A percentile compares a stretch with the other conserved stretches of the same genome.
Evolutionary conservation across 208 protist species (phyloP).

Genomic region (Leishmania tarentolae): DNA sequence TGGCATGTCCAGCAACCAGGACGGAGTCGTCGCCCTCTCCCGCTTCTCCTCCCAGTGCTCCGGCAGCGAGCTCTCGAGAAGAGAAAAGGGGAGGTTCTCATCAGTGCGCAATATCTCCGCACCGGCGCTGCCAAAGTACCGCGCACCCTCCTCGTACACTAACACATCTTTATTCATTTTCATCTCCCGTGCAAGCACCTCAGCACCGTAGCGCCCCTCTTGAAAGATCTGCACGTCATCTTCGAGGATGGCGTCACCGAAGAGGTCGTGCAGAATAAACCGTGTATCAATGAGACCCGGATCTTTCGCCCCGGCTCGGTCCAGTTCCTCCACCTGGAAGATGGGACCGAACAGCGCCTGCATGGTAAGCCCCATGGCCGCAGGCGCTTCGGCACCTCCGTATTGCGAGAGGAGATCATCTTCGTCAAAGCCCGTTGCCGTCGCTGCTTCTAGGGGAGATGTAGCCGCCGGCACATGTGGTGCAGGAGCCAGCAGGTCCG

Average conservation of each 20-base stretch:
- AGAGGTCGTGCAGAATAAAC: constrained; percentile 53
- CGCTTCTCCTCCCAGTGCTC: constrained; percentile 13
- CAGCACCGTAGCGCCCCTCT: constrained; percentile 18
- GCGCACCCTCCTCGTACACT: constrained; percentile 46
- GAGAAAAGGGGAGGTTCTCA: constrained; percentile 43
- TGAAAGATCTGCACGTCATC: constrained; percentile 47
- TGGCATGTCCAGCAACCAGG: constrained; percentile 87
- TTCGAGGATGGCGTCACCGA: constrained; percentile 51
- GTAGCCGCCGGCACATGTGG: background rate
- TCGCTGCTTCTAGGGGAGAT: constrained; percentile 13
- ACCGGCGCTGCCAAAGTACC: constrained; percentile 59
- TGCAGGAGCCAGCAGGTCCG: background rate
- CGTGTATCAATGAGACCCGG: constrained; percentile 68
- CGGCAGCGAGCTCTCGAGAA: constrained; percentile 48
- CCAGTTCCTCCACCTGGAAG: constrained; percentile 42
- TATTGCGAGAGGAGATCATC: constrained; percentile 1
- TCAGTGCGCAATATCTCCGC: constrained; percentile 40
- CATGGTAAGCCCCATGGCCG: constrained; percentile 26
- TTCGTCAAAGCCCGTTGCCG: constrained; percentile 25
- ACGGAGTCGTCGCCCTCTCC: background rate
- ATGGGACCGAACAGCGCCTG: constrained; percentile 66
- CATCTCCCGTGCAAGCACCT: constrained; percentile 32
- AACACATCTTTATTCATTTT: constrained; percentile 37
- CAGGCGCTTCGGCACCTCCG: background rate
- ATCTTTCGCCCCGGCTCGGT: constrained; percentile 31